Evolutionary conservation across 2,329 filamentous ascomycete genomes (phyloP), one percentile per base, ranked within the genome.

Genomic region (Talaromyces piceae): DNA sequence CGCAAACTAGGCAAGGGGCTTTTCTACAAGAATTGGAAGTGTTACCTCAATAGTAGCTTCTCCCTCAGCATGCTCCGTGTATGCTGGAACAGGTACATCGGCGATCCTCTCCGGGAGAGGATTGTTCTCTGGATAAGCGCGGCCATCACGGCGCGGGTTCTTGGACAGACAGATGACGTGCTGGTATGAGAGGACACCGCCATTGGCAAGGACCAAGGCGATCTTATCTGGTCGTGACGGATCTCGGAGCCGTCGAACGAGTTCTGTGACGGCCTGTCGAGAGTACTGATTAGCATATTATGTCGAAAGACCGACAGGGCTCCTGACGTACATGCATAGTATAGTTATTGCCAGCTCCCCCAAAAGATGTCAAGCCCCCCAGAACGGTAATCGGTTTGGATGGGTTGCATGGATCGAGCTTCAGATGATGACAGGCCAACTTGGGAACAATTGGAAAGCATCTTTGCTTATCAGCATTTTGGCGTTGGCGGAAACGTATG

Each of bases 401-500:
- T 1, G 71, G 60, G 1, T 71, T 63, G 0, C 64, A 64, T 0
- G 78, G 67, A 0, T 77, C 70, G 1, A 86, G 60, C 0, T 73
- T 74, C 0, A 87, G 73, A 62, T 86, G 80, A 2, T 77, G 64
- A 25, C 77, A 80, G 1, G 83, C 83, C 0, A 86, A 66, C 60
- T 87, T 87, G 0, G 83, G 83, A 0, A 86, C 82, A 25, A 87
- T 83, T 0, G 83, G 83, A 54, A 86, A 87, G 58, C 83, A 86
- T 0, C 80, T 82, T 22, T 6, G 16, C 46, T 30, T 44, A 47
- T 51, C 7, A 41, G 26, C 20, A n/a, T 30, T 26, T 25, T 3
- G 6, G 23, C 11, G 5, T 27, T 5, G 25, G 16, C 9, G 2
- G 12, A 7, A 41, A 5, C n/a, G 16, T 9, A 37, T 18, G 7